Percentiles rank a stretch among this genome's conserved stretches.
phyloP scores from a whole-genome alignment of 148 eudicot genomes.

The Linanthus parryae region DNA sequence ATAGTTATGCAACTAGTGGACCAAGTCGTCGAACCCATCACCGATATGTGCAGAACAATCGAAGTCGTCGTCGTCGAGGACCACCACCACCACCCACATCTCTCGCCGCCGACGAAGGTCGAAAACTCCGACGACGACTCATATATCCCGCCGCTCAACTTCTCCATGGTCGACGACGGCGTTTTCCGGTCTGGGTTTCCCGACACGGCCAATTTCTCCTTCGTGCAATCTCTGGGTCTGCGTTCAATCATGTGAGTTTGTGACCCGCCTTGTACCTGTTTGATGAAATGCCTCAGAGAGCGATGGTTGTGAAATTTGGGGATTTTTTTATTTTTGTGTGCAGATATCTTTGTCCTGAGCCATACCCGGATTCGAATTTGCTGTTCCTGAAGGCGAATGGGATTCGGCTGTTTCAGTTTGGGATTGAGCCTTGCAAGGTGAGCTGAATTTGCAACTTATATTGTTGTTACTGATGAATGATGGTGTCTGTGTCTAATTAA shows the following conservation, averaged over 20 bases:
- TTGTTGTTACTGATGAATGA: too few relatives aligned
- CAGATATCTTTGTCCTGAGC: constrained; percentile 89
- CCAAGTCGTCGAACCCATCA: neutral
- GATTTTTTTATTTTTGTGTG: too few relatives aligned
- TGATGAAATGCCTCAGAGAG: too few relatives aligned
- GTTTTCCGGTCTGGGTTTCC: constrained; percentile 89
- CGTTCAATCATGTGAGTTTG: constrained; percentile 78
- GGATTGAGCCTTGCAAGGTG: constrained; percentile 84
- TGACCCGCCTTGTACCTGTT: too few relatives aligned
- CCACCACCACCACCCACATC: too few relatives aligned
- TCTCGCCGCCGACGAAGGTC: neutral
- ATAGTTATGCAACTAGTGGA: constrained; percentile 1
- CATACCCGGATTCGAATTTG: constrained; percentile 63
- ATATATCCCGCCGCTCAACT: constrained; percentile 71
- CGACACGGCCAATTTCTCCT: constrained; percentile 54
- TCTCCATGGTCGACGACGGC: constrained; percentile 77
- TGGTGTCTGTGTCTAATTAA: too few relatives aligned
- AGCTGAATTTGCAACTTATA: too few relatives aligned
- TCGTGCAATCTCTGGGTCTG: constrained; percentile 68
- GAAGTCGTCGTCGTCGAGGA: constrained; percentile 5
- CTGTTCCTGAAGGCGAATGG: constrained; percentile 70
- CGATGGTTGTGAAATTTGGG: too few relatives aligned
- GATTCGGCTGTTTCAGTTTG: constrained; percentile 67
- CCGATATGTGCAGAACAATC: neutral
- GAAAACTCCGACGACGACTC: constrained; percentile 24